Conservation (phyloP, 805 yeast genomes). For the Kuraishia piskuri region DNA sequence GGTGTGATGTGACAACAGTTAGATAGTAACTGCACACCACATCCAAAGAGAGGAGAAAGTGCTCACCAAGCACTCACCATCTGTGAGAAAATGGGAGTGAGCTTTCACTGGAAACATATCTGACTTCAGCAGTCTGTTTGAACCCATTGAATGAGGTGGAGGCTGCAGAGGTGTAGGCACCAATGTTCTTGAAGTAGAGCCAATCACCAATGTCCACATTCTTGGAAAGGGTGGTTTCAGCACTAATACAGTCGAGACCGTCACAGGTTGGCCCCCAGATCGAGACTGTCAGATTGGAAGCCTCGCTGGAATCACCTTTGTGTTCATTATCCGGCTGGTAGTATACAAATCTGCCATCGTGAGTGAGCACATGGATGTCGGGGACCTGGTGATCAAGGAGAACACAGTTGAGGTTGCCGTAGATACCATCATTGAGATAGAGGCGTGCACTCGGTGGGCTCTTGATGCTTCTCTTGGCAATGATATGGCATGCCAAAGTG, state of each 20-base stretch:
- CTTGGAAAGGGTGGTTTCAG: slow-evolving; percentile 40
- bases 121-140: slow-evolving; percentile 45
- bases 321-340: slow-evolving; percentile 15
- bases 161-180: slow-evolving; percentile 91
- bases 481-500: slow-evolving; percentile 74
- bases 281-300: slow-evolving; percentile 33
- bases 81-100: background rate
- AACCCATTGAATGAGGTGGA: slow-evolving; percentile 93
- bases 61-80: background rate
- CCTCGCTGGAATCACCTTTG: background rate
- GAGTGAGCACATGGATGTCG: slow-evolving; percentile 54
- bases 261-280: slow-evolving; percentile 99
- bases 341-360: slow-evolving; percentile 37
- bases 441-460: slow-evolving; percentile 46
- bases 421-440: slow-evolving; percentile 90
- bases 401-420: slow-evolving; percentile 92
- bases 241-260: slow-evolving; percentile 79
- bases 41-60: no score
- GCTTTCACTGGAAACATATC: slow-evolving; percentile 42
- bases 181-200: slow-evolving; percentile 75
- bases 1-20: background rate
- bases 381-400: slow-evolving; percentile 88
- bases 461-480: slow-evolving; percentile 60
- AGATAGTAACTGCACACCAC: no score
- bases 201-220: slow-evolving; percentile 82